Conservation (phyloP, 148 eudicot genomes). For the Gaultheria prostrata region DNA sequence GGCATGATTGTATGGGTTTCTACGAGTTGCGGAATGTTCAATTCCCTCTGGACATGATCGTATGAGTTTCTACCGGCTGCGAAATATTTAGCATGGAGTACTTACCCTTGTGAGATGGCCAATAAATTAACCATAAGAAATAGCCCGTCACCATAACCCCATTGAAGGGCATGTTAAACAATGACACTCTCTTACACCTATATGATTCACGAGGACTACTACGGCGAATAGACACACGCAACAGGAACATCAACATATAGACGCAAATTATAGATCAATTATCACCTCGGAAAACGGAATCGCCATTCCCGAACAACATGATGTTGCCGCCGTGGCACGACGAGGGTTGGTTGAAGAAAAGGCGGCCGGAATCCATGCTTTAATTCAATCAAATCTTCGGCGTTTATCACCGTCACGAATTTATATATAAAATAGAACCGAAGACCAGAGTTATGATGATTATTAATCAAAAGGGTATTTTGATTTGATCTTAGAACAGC, state of each 20-base stretch:
- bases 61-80: too few relatives aligned
- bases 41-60: too few relatives aligned
- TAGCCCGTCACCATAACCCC: too few relatives aligned
- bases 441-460: slow-evolving; percentile 10
- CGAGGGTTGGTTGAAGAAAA: slow-evolving; percentile 49
- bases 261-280: neutral
- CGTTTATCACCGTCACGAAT: neutral
- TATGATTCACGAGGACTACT: too few relatives aligned
- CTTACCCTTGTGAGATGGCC: too few relatives aligned
- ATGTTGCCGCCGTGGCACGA: slow-evolving; percentile 42
- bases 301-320: slow-evolving; percentile 48
- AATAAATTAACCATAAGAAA: too few relatives aligned
- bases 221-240: too few relatives aligned
- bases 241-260: too few relatives aligned
- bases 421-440: slow-evolving; percentile 8
- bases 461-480: neutral
- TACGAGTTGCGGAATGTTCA: neutral
- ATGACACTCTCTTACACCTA: too few relatives aligned
- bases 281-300: slow-evolving; percentile 56
- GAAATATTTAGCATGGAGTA: too few relatives aligned
- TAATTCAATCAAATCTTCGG: slow-evolving; percentile 14
- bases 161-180: too few relatives aligned
- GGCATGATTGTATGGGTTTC: neutral
- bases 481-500: slow-evolving; percentile 48
- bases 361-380: slow-evolving; percentile 47